Base-by-base conservation (phyloP, 2,329 filamentous ascomycete genomes). In the Xylariomycetidae sp. region DNA sequence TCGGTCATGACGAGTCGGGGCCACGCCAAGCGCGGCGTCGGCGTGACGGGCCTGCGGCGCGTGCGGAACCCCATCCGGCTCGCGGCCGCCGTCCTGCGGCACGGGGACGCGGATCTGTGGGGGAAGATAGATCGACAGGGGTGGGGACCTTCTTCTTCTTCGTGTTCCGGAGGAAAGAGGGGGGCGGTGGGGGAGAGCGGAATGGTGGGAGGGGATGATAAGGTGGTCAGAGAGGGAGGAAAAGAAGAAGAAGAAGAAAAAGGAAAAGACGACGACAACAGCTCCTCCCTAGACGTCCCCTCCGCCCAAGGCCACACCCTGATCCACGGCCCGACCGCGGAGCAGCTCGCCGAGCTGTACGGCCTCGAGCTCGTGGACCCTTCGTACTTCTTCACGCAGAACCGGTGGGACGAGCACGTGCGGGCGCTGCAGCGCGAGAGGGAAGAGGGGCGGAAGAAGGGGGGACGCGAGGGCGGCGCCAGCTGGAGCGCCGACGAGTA, bases 31-130 rank as follows among this genome's bases (percentile, higher is more conserved):
- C 76, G 86, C 22, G 87, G 80, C 12, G 84, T 86, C 0, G 86
- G 85, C 3, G 78, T 88, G 5, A 85, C 85, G 63, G 76, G 86
- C 3, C 58, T 94, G 11, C 72, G 70, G 5, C 76, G 70, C 26
- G 83, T 92, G n/a, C 80, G 80, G 45, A 88, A 94, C 53, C 88
- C 88, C 0, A 81, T 95, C 40, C 64, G 77, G 31, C 68, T 94
- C 2, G 88, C 87, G 0, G 70, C 70, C 18, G 77, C 79, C 42
- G 74, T 94, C 53, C 67, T 95, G 10, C 59, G 88, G 27, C 67
- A 74, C 32, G 83, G 82, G 1, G 76, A 88, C 36, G 54, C 63
- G 4, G 78, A 82, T 33, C 63, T 82, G 11, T 69, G 20, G 44
- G 34, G 42, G 12, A 48, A 46, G 12, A n/a, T n/a, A n/a, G n/a